A percentile compares a stretch with the other conserved stretches of the same genome.
Conservation (phyloP, 2,329 filamentous ascomycete genomes). For the Cadophora malorum region DNA sequence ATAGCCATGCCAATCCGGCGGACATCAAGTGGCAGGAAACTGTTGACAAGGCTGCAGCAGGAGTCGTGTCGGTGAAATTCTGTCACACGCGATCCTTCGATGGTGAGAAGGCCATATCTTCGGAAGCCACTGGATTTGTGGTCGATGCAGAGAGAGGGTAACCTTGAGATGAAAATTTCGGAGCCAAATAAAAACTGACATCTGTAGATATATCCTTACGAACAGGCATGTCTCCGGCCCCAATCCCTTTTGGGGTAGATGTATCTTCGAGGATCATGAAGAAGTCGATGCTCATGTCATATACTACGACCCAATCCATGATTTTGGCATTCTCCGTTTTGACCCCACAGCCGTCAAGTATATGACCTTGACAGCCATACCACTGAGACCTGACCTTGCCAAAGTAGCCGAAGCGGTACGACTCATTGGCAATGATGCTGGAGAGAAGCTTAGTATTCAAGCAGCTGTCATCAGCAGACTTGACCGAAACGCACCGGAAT, state of each 20-base stretch:
- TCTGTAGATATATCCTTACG: conserved; percentile 75
- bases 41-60: conserved; percentile 18
- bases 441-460: conserved; percentile 96
- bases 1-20: conserved; percentile 11
- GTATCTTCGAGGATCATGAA: conserved; percentile 98
- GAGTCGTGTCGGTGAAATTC: conserved; percentile 19
- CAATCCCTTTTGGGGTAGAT: conserved; percentile 97
- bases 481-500: conserved; percentile 96
- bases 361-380: conserved; percentile 84
- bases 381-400: conserved; percentile 84
- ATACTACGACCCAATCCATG: conserved; percentile 97
- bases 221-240: conserved; percentile 94
- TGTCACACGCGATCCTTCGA: conserved; percentile 22
- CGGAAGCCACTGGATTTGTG: conserved; percentile 19
- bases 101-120: conserved; percentile 18
- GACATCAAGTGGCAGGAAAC: conserved; percentile 19
- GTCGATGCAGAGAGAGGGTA: conserved; percentile 22
- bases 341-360: conserved; percentile 97
- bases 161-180: background rate
- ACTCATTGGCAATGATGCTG: conserved; percentile 97
- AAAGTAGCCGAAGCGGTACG: conserved; percentile 92
- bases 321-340: conserved; percentile 96
- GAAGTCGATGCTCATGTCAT: conserved; percentile 95
- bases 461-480: conserved; percentile 96
- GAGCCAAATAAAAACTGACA: background rate